Evolutionary conservation across 2,329 filamentous ascomycete species (phyloP), one percentile per base, ranked within the genome.

Genomic region (Pseudocercospora fijiensis): DNA sequence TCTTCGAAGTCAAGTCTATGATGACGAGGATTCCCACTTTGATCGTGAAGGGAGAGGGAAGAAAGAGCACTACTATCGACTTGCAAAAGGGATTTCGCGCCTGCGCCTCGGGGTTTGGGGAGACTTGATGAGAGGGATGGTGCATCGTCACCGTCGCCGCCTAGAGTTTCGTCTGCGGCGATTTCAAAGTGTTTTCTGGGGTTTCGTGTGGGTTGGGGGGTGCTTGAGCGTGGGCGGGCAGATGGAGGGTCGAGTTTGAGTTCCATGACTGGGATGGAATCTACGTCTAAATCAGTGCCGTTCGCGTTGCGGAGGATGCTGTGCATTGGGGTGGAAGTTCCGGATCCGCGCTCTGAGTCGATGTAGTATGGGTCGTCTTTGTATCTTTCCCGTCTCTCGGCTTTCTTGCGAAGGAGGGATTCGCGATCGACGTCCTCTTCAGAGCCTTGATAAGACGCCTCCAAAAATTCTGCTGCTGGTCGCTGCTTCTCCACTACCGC

Each of bases 311-410:
- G 76, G 9, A 83, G 87, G 63, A 95, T 91, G 68, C 86, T 90
- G 72, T 94, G 90, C 57, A 95, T 88, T 0, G 91, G 91, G 0
- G 90, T 94, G 0, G 89, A 89, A 5, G 85, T 84, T 33, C 86
- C 86, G 3, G 86, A 86, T 13, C 65, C 66, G 18, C 75, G 72
- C 18, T 75, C 73, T 0, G 79, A 78, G 47, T 78, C 80, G 72
- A 99, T 98, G 74, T 99, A 99, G 76, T 96, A 99, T 0, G 95
- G 95, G 72, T 99, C 95, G 73, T 98, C 94, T 70, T 86, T 90
- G 76, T 96, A 91, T 62, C 92, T 86, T 74, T 96, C 92, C 62
- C 84, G 80, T 10, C 93, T 85, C 73, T 96, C 91, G 3, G 88
- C 86, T 70, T 88, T 90, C 66, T 90, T 85, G 66, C 88, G 84